Evolutionary conservation across 2,329 filamentous ascomycete species (phyloP).

Genomic region (Amesomyces nigricolor): DNA sequence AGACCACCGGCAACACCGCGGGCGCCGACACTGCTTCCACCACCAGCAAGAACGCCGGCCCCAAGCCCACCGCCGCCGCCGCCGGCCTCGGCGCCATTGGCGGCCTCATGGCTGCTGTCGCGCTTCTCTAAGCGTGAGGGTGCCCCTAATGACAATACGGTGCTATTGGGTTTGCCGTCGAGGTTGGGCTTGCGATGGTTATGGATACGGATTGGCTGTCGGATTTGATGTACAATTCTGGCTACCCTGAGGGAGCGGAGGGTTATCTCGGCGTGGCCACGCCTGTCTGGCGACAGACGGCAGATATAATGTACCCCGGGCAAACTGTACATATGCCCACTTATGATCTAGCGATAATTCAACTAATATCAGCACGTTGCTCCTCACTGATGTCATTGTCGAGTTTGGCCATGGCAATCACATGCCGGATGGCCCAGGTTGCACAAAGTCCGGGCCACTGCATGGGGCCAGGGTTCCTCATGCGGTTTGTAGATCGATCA

Average conservation of each 20-base stretch:
- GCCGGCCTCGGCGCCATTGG: slow-evolving; percentile 27
- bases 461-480: too few species aligned
- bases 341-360: background rate
- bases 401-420: too few species aligned
- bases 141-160: too few species aligned
- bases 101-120: slow-evolving; percentile 26
- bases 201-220: background rate
- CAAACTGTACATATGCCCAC: background rate
- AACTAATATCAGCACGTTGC: background rate
- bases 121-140: slow-evolving; percentile 22
- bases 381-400: too few species aligned
- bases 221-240: background rate
- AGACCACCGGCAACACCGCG: slow-evolving; percentile 9
- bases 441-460: too few species aligned
- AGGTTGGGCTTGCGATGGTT: background rate
- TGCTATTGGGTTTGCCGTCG: too few species aligned
- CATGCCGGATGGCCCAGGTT: too few species aligned
- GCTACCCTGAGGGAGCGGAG: background rate
- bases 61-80: slow-evolving; percentile 25
- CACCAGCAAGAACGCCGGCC: slow-evolving; percentile 19
- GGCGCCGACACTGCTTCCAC: slow-evolving; percentile 10
- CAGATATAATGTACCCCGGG: background rate
- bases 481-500: too few species aligned
- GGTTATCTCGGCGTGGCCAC: background rate
- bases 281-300: background rate